Base-by-base conservation (phyloP, 768 basidiomycete genomes). In the Amanita polypyramis region DNA sequence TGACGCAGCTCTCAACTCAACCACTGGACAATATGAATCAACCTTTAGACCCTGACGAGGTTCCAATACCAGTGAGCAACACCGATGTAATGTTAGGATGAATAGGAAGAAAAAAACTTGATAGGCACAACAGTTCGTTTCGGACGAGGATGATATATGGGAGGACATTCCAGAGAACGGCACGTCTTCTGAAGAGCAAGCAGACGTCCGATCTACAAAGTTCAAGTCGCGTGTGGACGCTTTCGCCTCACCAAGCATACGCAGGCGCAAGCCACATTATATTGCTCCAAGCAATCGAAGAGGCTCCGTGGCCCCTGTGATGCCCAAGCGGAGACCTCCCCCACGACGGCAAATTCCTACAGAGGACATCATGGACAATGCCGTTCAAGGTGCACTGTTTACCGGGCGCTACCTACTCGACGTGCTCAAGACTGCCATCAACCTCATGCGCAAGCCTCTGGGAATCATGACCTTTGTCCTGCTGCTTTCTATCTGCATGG, bases 391-490 rank as follows among this genome's bases (percentile, higher is more conserved):
- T 2, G 10, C 63, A 47, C 51, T 45, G 37, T 71, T 59, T 52
- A 56, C 60, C n/a, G 51, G 39, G 27, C 46, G 54, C 9, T 85
- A 80, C 57, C 21, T 62, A 15, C 56, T 75, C 19, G 75, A 77
- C 55, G 60, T 87, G 30, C 21, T 79, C 48, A 59, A 58, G 35
- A 66, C 61, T 15, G 71, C 77, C 0, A 54, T 84, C 35, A 58
- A 63, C 14, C 66, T 77, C 25, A 67, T 85, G 50, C 73, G 75
- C 34, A 66, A 56, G 46, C 84, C 84, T 1, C 66, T 88, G 11
- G 70, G 72, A 5, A 44, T 81, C 50, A 54, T 80, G 30, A 54
- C 82, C 19, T 72, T 73, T 51, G 25, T 80, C 8, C 77, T 66
- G 63, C 52, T 81, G 51, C 62, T 84, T 29, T 65, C 74, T 5